phyloP scores from a whole-genome alignment of 495 filamentous ascomycete genomes.

The Parathielavia hyrcaniae region DNA sequence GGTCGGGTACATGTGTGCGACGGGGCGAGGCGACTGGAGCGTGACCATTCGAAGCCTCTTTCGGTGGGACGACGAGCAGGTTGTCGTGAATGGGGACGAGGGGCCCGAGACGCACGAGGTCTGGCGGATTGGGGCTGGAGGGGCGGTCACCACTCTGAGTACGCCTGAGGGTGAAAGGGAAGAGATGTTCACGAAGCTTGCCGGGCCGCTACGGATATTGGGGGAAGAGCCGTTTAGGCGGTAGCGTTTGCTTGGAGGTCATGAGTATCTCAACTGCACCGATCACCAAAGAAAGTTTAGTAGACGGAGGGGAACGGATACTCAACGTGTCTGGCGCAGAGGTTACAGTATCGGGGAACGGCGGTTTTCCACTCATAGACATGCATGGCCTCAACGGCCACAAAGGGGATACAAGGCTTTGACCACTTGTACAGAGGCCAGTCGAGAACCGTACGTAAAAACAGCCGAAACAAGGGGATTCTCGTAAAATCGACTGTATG shows the following conservation, averaged over 20 bases:
- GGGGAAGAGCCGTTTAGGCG: constrained; percentile 27
- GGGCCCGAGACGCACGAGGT: constrained; percentile 38
- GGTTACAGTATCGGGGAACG: not conserved
- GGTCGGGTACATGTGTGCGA: constrained; percentile 79
- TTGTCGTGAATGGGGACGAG: constrained; percentile 15
- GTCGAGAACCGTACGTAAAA: not conserved
- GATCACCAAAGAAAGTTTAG: not conserved
- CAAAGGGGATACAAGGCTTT: constrained; percentile 9
- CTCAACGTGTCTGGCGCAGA: constrained; percentile 15
- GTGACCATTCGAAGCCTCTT: constrained; percentile 80
- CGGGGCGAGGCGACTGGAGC: constrained; percentile 79
- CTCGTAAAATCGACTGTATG: not conserved
- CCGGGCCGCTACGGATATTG: constrained; percentile 56
- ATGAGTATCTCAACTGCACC: not conserved
- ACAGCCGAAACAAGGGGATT: not conserved
- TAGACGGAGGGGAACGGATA: not conserved
- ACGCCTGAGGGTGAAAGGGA: constrained; percentile 73
- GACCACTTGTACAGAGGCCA: constrained; percentile 5
- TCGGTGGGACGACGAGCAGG: constrained; percentile 53
- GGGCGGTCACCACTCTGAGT: constrained; percentile 78
- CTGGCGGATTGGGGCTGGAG: constrained; percentile 84
- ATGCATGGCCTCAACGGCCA: constrained; percentile 12
- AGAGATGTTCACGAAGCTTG: constrained; percentile 83
- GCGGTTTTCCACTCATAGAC: constrained; percentile 5
- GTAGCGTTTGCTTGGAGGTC: not conserved